Evolutionary conservation across 2,329 filamentous ascomycete species (phyloP).

Genomic region (Alternaria sp.): DNA sequence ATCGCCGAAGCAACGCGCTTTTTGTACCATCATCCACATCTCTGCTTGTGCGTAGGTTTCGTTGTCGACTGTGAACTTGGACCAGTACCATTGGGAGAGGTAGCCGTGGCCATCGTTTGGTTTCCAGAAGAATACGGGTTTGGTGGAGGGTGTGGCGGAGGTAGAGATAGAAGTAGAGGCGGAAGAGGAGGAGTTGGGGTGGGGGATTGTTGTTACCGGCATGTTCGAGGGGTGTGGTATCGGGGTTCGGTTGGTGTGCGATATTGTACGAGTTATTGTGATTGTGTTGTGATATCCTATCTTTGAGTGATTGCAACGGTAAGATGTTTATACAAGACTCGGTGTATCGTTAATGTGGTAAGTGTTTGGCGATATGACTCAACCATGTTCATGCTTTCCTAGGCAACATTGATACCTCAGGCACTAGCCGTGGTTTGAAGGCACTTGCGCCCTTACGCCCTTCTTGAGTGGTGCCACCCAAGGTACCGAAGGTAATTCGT

Average conservation of each 20-base stretch:
- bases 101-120: conserved; percentile 57
- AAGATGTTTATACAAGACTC: not conserved
- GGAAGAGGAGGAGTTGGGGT: not conserved
- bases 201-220: not conserved
- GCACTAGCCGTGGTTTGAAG: not conserved
- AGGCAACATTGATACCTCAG: not conserved
- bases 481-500: not conserved
- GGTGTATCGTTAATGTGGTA: no score
- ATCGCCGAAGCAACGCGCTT: conserved; percentile 37
- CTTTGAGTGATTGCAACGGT: no score
- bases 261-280: not conserved
- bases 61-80: conserved; percentile 54
- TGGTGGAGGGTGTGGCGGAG: not conserved
- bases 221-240: not conserved
- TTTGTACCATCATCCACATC: conserved; percentile 61
- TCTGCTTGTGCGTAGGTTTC: conserved; percentile 52
- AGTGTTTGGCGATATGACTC: not conserved
- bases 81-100: conserved; percentile 70
- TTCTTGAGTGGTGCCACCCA: not conserved
- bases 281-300: not conserved
- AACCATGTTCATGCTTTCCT: not conserved
- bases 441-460: conserved; percentile 4
- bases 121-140: conserved; percentile 41
- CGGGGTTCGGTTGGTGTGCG: not conserved
- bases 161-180: not conserved